Evolutionary conservation across 352 stramenopile genomes (phyloP).

Genomic region (Pythium aristosporum): DNA sequence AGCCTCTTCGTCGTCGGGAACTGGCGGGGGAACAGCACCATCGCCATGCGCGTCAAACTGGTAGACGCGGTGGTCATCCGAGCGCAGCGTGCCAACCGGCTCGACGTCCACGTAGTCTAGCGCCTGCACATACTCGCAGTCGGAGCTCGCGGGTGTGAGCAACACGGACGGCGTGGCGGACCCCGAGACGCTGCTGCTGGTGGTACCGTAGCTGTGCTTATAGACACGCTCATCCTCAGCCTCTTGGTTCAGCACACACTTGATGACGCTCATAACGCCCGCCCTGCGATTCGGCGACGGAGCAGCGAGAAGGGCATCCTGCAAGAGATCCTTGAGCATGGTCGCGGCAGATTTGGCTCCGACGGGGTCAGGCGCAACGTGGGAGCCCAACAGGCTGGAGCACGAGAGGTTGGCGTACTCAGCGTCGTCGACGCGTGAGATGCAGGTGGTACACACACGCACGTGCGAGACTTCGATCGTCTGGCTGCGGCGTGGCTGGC

Average conservation of each 20-base stretch:
- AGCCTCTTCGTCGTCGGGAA: constrained; percentile 18
- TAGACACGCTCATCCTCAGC: no score
- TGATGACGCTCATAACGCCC: constrained; percentile 50
- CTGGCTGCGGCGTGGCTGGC: neutral
- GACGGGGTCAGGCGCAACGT: constrained; percentile 5
- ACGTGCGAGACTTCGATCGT: constrained; percentile 22
- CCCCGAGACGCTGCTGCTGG: no score
- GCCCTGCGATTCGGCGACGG: constrained; percentile 32
- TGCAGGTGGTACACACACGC: constrained; percentile 51
- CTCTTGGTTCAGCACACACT: constrained; percentile 49
- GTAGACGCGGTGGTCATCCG: neutral
- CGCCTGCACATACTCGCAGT: constrained; percentile 5
- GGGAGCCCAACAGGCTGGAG: constrained; percentile 29
- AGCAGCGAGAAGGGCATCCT: constrained; percentile 34
- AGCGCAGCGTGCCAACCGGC: constrained; percentile 3
- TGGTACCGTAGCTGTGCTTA: no score
- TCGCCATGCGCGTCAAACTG: no score
- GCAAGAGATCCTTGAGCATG: constrained; percentile 31
- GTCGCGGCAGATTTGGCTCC: constrained; percentile 5
- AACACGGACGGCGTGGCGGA: neutral
- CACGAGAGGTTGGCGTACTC: constrained; percentile 34
- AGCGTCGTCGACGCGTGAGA: constrained; percentile 50
- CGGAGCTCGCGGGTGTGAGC: constrained; percentile 10
- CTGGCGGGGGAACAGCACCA: neutral
- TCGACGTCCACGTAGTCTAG: constrained; percentile 13